Evolutionary conservation across 768 basidiomycete genomes (phyloP), one percentile per base, ranked within the genome.

Genomic region (Naganishia antarctica): DNA sequence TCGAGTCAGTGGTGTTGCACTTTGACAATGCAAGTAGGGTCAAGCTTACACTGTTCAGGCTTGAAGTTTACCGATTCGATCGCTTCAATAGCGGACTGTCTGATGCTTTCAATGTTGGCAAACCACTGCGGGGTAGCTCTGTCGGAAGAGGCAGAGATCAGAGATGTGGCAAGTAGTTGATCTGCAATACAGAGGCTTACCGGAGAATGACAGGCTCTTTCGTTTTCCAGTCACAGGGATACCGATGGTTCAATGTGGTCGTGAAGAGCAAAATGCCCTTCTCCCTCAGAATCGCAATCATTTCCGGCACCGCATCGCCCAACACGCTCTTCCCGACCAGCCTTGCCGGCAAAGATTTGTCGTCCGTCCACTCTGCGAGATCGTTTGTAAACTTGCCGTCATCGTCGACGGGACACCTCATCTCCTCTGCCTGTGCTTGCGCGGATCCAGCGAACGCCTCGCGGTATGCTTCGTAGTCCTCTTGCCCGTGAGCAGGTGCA

Each of bases 91-190:
- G 94, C 91, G 51, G 82, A 76, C 0, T 83, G 82, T 73, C 96
- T 96, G 79, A 99, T 88, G 46, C 81, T 79, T 53, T 89, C 89
- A 25, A 98, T 79, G 73, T 94, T 89, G 3, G 93, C 91, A 73
- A 99, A 99, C 94, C 94, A 99, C 70, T 98, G 94, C 0, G 89
- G 90, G 1, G 93, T 97, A 0, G 92, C 90, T 16, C 90, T 90
- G 68, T 15, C n/a, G 4, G 16, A 40, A 40, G 34, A 32, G 31
- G 8, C 2, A 8, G 16, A 2, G 1, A n/a, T 7, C 40, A 9
- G 3, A 9, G 6, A 12, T 3, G n/a, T n/a, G n/a, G n/a, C n/a
- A n/a, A n/a, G n/a, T 26, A 2, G 7, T 23, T 1, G 28, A 16
- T 12, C 26, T 26, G 25, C 9, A 62, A 40, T 28, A 49, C 26